phyloP scores from a whole-genome alignment of 352 stramenopile species.

The Globisporangium sylvaticum region DNA sequence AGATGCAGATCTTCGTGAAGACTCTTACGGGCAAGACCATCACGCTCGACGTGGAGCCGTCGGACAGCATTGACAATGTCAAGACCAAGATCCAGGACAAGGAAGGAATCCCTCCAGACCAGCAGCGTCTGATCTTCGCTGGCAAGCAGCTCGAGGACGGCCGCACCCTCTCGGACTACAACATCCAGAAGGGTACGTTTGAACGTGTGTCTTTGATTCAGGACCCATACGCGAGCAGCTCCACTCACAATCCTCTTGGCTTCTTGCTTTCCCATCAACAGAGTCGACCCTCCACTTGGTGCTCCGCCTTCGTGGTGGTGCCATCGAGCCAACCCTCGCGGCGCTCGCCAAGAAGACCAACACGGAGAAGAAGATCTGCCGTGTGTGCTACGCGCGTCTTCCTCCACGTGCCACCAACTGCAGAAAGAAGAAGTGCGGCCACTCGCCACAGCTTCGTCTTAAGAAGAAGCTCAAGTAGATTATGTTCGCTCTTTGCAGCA shows the following conservation, averaged over 20 bases:
- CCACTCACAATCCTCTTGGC: background rate
- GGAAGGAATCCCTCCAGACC: conserved; percentile 91
- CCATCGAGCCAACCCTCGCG: conserved; percentile 95
- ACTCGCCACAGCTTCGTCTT: conserved; percentile 99
- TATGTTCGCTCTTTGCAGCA: conserved; percentile 3
- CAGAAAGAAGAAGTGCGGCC: conserved; percentile 99
- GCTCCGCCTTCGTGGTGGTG: conserved; percentile 91
- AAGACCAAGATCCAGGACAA: conserved; percentile 95
- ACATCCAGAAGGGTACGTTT: conserved; percentile 89
- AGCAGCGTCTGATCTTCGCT: conserved; percentile 98
- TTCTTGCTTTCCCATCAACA: background rate
- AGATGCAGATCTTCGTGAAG: conserved; percentile 98
- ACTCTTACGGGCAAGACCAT: conserved; percentile 97
- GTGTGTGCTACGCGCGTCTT: conserved; percentile 99
- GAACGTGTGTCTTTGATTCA: background rate
- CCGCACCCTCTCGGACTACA: conserved; percentile 92
- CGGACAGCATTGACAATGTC: conserved; percentile 98
- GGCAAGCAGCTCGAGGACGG: conserved; percentile 99
- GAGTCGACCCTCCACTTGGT: conserved; percentile 97
- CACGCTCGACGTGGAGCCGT: conserved; percentile 95
- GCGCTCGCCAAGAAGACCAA: conserved; percentile 99
- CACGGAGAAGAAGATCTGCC: conserved; percentile 99
- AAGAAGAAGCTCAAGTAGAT: conserved; percentile 99
- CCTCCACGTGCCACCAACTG: conserved; percentile 99
- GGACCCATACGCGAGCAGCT: background rate